Percentiles rank a stretch among this genome's conserved stretches.
Evolutionary conservation across 2,329 filamentous ascomycete species (phyloP).

Genomic region (Xylaria arbuscula): DNA sequence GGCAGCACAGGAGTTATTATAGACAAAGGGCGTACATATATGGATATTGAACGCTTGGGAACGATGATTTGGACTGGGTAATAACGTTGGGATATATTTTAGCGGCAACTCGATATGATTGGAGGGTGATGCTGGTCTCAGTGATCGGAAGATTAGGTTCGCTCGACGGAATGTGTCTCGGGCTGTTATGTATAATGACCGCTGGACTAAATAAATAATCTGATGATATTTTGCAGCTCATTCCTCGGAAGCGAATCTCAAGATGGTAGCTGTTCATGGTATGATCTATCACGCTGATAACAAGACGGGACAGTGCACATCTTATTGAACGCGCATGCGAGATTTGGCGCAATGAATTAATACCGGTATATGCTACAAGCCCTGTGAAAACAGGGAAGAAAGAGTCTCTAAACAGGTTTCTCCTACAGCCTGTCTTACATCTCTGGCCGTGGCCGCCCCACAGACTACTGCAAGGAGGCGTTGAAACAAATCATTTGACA

Average conservation of each 20-base stretch:
- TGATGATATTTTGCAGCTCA: not conserved
- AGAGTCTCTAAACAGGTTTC: constrained; percentile 14
- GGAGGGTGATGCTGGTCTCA: not conserved
- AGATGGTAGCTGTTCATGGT: not conserved
- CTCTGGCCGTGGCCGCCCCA: constrained; percentile 1
- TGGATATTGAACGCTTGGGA: constrained; percentile 8
- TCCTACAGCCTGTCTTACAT: not conserved
- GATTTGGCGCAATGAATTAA: no score
- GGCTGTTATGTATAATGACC: constrained; percentile 16
- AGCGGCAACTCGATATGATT: constrained; percentile 2
- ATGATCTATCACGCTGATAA: not conserved
- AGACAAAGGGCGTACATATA: constrained; percentile 29
- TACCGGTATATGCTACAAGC: no score
- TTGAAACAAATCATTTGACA: constrained; percentile 11
- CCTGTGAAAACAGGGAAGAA: constrained; percentile 18
- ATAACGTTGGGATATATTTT: constrained; percentile 5
- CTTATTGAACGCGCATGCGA: not conserved
- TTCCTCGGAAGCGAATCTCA: not conserved
- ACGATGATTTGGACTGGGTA: constrained; percentile 23
- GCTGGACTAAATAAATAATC: constrained; percentile 28
- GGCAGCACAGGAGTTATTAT: constrained; percentile 33
- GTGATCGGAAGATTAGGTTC: constrained; percentile 12
- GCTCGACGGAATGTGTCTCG: constrained; percentile 15
- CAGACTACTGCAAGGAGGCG: not conserved
- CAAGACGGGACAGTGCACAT: not conserved